phyloP scores from a whole-genome alignment of 1,139 yeast species.

The Pichia sp. region DNA sequence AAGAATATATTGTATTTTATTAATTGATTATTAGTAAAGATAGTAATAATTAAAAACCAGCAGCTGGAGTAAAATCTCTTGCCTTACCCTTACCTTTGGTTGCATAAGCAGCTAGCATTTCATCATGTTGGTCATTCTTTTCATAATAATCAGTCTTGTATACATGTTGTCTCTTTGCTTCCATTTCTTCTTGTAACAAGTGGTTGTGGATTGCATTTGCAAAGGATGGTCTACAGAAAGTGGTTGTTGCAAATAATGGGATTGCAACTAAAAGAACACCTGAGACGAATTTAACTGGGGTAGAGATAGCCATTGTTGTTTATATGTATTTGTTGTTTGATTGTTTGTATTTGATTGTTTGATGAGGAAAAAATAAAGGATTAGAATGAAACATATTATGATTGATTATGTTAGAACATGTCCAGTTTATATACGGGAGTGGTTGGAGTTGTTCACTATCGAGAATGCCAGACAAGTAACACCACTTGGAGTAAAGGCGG shows the following conservation, averaged over 20 bases:
- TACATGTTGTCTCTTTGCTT: slow-evolving; percentile 23
- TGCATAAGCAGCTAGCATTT: slow-evolving; percentile 22
- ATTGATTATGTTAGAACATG: background rate
- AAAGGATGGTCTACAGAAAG: slow-evolving; percentile 28
- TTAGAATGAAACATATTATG: background rate
- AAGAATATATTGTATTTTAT: background rate
- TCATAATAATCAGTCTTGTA: slow-evolving; percentile 24
- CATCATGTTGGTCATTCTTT: slow-evolving; percentile 19
- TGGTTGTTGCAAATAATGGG: slow-evolving; percentile 24
- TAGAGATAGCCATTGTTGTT: slow-evolving; percentile 15
- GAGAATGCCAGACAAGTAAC: background rate
- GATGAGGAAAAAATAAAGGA: slow-evolving; percentile 2
- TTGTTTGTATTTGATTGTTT: background rate
- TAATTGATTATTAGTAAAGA: background rate
- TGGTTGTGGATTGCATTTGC: slow-evolving; percentile 29
- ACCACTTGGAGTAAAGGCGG: background rate
- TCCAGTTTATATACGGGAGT: background rate
- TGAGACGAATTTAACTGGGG: slow-evolving; percentile 25
- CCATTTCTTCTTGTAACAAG: slow-evolving; percentile 27
- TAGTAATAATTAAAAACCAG: background rate
- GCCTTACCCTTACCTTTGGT: slow-evolving; percentile 25
- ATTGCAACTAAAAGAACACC: slow-evolving; percentile 27
- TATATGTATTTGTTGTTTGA: background rate
- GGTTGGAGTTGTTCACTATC: background rate
- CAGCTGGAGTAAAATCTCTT: slow-evolving; percentile 20